A percentile compares a stretch with the other conserved stretches of the same genome.
Evolutionary conservation across 768 basidiomycete genomes (phyloP).

Genomic region (Collybiopsis confluens): DNA sequence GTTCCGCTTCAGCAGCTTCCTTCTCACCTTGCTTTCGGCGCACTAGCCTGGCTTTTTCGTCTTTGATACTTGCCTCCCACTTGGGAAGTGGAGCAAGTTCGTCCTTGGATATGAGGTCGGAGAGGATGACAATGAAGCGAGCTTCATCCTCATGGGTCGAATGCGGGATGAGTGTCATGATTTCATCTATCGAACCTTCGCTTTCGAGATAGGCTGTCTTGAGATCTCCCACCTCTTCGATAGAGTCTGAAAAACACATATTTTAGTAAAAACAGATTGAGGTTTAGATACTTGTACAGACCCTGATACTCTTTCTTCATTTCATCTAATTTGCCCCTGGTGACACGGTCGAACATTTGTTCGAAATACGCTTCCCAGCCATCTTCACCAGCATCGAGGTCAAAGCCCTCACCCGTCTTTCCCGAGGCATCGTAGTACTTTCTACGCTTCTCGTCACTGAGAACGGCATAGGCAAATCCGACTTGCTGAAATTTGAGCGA

Average conservation of each 20-base stretch:
- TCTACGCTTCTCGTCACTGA: constrained; percentile 73
- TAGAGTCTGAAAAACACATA: constrained; percentile 53
- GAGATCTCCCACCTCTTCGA: constrained; percentile 81
- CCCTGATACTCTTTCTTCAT: constrained; percentile 96
- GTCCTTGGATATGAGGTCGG: constrained; percentile 58
- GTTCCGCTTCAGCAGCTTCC: constrained; percentile 83
- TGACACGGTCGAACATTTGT: constrained; percentile 83
- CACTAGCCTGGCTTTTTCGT: constrained; percentile 73
- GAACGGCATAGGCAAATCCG: constrained; percentile 89
- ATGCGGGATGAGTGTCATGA: constrained; percentile 85
- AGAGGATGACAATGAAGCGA: constrained; percentile 71
- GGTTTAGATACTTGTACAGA: too few species aligned
- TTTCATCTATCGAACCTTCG: constrained; percentile 70
- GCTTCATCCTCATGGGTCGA: constrained; percentile 80
- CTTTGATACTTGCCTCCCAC: constrained; percentile 73
- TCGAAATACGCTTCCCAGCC: constrained; percentile 98
- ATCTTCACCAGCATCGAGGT: constrained; percentile 67
- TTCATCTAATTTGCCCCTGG: constrained; percentile 82
- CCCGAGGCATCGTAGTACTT: constrained; percentile 84
- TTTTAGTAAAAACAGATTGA: background rate
- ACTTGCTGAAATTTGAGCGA: constrained; percentile 86
- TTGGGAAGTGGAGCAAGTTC: constrained; percentile 48
- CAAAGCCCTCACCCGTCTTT: constrained; percentile 75
- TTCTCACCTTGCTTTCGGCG: constrained; percentile 71
- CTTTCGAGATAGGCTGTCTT: constrained; percentile 67